Base-by-base conservation (phyloP, 176 grass and related monocot species). In the Aegilops umbellulata region DNA sequence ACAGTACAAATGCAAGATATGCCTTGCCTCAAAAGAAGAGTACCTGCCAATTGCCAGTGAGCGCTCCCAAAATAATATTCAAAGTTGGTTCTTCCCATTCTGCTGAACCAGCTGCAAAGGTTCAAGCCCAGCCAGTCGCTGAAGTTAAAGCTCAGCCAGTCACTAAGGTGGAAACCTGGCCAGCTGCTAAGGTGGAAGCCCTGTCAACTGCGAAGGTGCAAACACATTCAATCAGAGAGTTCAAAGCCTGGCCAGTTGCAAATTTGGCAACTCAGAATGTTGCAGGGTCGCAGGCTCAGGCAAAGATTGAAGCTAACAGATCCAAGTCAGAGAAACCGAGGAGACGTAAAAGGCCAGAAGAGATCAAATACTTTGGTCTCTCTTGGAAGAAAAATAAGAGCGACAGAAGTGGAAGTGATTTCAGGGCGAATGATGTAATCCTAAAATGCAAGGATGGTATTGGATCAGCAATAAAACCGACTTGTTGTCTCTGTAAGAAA, bases 401-500 rank as follows among this genome's bases (percentile, higher is more conserved):
- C 15, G 90, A 91, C 34, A 80, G 84, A 51, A 83, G 82, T 39
- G 90, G 88, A 67, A 80, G 77, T 85, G 73, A 91, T 51, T 96
- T 94, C 76, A 99, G 94, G 86, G 63, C 79, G 0, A 85, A 93
- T 80, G 87, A 96, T 91, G 81, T 99, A 61, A 87, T 99, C 68
- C 88, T 96, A 70, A 96, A 94, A 94, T 76, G 88, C 69, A 91
- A 94, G 60, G 88, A 91, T 57, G 84, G 88, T 15, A 80, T 82
- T 46, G 90, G 42, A 84, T 80, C 84, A 1, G 41, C 82, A 5
- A 85, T 81, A 71, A 92, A 77, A 57, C 97, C 97, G 13, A 73
- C 51, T 62, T 99, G 97, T 30, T 99, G 88, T 80, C 90, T 99
- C 55, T 99, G 97, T 74, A 82, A 78, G n/a, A 91, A 80, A 66